Evolutionary conservation across 2,329 filamentous ascomycete genomes (phyloP), one percentile per base, ranked within the genome.

Genomic region (Monilinia laxa): DNA sequence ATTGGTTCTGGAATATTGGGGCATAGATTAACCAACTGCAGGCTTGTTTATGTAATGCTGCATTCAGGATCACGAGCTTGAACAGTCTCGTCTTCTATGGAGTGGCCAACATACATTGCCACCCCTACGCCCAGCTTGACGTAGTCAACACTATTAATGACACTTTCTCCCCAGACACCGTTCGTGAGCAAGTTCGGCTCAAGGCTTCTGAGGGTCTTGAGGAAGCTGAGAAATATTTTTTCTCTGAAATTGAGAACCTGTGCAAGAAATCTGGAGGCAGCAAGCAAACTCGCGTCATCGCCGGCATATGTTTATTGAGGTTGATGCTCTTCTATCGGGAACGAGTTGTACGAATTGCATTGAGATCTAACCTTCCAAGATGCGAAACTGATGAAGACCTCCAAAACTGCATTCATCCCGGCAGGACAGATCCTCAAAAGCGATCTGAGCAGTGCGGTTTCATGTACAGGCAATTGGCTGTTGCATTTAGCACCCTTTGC

Each of bases 121-220:
- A 62, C 47, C 58, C 58, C 5, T 18, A 62, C 16, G 28, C 45
- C 16, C 58, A 62, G 31, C 58, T 62, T 62, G 58, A 62, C 5
- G 58, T 62, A 25, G n/a, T 62, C 31, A 62, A 62, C 14, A 62
- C 45, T 18, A 47, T 55, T 16, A 54, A 59, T n/a, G 55, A 65
- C 38, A 67, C 52, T n/a, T 71, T 66, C 38, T 67, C 70, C 2
- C 69, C 69, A 9, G 68, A 70, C 9, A 70, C 69, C 7, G 65
- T 71, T 23, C 69, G 70, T 47, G 70, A 71, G 40, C 70, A 71
- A 47, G 64, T 71, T 31, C 70, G 70, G 2, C 59, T 71, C 25
- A 59, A 67, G 28, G 70, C 68, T 4, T 69, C 69, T 10, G 65
- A 67, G n/a, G 69, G 68, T 42, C 65, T 70, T 12, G 67, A 68